Percentiles rank a stretch among this genome's conserved stretches.
Evolutionary conservation across 208 protist genomes (phyloP).

Genomic region (Trypanosoma avium): DNA sequence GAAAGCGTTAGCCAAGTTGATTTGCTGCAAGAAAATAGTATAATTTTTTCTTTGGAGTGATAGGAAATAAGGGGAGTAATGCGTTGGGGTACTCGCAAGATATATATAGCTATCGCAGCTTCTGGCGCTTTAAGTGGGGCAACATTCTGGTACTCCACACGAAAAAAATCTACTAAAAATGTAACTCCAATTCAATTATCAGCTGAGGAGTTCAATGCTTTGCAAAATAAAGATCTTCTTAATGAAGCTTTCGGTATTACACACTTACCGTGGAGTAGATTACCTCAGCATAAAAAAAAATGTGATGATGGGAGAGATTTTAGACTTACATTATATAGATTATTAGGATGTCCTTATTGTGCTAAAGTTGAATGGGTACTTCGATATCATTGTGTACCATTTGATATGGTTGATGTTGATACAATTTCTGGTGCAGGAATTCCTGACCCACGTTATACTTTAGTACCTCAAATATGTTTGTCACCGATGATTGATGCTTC

Average conservation of each 20-base stretch:
- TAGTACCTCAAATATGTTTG: slow-evolving; percentile 76
- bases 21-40: too few species aligned
- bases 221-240: slow-evolving; percentile 51
- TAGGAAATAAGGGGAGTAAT: too few species aligned
- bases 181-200: slow-evolving; percentile 27
- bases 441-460: slow-evolving; percentile 57
- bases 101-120: background rate
- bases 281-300: slow-evolving; percentile 2
- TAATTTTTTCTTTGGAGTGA: too few species aligned
- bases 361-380: slow-evolving; percentile 83
- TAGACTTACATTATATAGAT: slow-evolving; percentile 60
- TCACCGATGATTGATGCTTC: slow-evolving; percentile 18
- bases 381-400: slow-evolving; percentile 63
- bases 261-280: slow-evolving; percentile 56
- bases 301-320: slow-evolving; percentile 33
- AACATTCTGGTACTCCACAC: slow-evolving; percentile 6
- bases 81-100: slow-evolving; percentile 13
- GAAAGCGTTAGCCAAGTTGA: too few species aligned
- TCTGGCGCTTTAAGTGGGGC: slow-evolving; percentile 6
- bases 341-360: slow-evolving; percentile 85
- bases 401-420: slow-evolving; percentile 63
- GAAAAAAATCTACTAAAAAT: background rate
- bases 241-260: slow-evolving; percentile 35
- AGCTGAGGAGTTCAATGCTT: slow-evolving; percentile 63
- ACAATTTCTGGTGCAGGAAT: slow-evolving; percentile 64